phyloP scores from a whole-genome alignment of 495 filamentous ascomycete species.

The Monascus purpureus region DNA sequence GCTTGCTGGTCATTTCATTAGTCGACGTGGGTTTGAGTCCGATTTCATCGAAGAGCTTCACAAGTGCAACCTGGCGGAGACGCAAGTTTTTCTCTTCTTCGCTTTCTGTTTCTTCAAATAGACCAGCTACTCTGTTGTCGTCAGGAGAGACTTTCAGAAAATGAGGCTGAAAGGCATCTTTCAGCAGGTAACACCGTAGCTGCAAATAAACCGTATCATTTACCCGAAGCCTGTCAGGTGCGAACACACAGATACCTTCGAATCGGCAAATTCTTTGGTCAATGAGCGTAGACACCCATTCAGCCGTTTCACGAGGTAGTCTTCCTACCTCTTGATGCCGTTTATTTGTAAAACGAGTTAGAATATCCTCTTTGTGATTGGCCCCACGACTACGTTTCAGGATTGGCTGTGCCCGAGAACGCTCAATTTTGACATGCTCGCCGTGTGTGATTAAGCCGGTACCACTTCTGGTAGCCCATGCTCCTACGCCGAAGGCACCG shows the following conservation, averaged over 20 bases:
- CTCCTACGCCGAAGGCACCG: constrained; percentile 81
- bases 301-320: constrained; percentile 78
- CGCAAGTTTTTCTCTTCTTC: constrained; percentile 71
- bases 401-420: constrained; percentile 54
- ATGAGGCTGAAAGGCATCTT: constrained; percentile 52
- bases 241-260: constrained; percentile 80
- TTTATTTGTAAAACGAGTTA: constrained; percentile 84
- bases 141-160: constrained; percentile 40
- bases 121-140: constrained; percentile 54
- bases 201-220: constrained; percentile 92
- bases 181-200: constrained; percentile 62
- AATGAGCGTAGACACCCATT: constrained; percentile 85
- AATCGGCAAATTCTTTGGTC: constrained; percentile 86
- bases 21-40: constrained; percentile 58
- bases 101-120: constrained; percentile 77
- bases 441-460: constrained; percentile 56
- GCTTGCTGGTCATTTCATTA: constrained; percentile 63
- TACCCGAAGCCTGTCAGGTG: constrained; percentile 67
- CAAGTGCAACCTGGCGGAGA: constrained; percentile 74
- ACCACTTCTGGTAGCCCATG: constrained; percentile 86
- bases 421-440: constrained; percentile 71
- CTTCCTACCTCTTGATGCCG: constrained; percentile 74
- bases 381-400: constrained; percentile 36
- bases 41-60: constrained; percentile 81
- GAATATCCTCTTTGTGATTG: constrained; percentile 57